phyloP scores from a whole-genome alignment of 2,329 filamentous ascomycete species.

The Monilinia vaccinii-corymbosi region DNA sequence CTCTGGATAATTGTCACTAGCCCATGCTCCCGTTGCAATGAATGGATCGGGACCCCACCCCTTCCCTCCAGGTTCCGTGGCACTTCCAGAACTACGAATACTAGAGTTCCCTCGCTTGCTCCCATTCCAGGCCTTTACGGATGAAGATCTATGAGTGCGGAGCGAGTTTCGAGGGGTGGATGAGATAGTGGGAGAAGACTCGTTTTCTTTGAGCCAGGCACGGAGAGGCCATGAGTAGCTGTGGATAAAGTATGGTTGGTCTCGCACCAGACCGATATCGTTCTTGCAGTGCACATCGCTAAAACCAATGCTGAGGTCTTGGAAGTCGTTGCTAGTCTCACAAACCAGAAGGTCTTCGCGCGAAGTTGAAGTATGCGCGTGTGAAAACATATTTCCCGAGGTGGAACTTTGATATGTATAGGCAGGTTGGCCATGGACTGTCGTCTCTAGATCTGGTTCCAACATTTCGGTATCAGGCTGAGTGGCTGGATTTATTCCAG shows the following conservation, averaged over 20 bases:
- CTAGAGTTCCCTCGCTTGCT: slow-evolving; percentile 17
- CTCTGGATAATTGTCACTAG: not conserved
- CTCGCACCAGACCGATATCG: not conserved
- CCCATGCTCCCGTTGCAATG: slow-evolving; percentile 16
- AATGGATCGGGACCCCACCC: slow-evolving; percentile 14
- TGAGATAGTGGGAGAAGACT: not conserved
- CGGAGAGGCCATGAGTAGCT: not conserved
- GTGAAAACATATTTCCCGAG: not conserved
- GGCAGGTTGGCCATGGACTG: slow-evolving; percentile 13
- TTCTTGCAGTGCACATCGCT: not conserved
- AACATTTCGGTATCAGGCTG: not conserved
- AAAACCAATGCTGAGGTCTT: not conserved
- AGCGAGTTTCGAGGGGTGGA: not conserved
- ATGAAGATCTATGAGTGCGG: not conserved
- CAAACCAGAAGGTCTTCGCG: too few relatives aligned
- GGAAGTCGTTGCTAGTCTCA: not conserved
- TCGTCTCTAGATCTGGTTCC: slow-evolving; percentile 1
- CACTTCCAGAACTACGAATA: slow-evolving; percentile 13
- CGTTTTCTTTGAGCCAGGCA: not conserved
- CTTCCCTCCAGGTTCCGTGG: slow-evolving; percentile 4
- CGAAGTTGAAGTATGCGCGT: not conserved
- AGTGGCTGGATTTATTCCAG: not conserved
- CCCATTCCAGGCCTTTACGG: slow-evolving; percentile 11
- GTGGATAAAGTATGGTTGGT: not conserved
- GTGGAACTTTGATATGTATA: not conserved